Base-by-base conservation (phyloP, 2,329 filamentous ascomycete genomes). In the Trichoderma citrinoviride region DNA sequence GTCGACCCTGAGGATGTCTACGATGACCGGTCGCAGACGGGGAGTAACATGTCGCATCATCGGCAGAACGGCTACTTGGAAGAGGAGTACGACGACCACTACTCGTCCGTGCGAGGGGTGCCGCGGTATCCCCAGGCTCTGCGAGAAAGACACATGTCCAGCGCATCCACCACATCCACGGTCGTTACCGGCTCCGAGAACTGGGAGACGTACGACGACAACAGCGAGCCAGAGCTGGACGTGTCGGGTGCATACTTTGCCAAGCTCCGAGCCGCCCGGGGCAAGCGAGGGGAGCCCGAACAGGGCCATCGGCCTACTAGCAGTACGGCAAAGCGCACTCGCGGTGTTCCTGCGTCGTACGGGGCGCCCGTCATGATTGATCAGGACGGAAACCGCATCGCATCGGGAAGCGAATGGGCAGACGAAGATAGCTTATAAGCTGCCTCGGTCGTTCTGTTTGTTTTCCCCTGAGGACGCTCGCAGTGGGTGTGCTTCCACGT, bases 181-280 rank as follows among this genome's bases (percentile, higher is more conserved):
- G 83, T 83, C 23, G 83, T 90, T 27, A 92, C 91, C 5, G 92
- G 91, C 1, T 96, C 92, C 3, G 94, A 98, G 78, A 98, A 98
- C 76, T 98, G 94, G 94, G 94, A 98, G 77, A 97, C 93, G 10
- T 98, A 95, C 72, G 93, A 95, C 71, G 92, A 96, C 75, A 87
- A 85, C 69, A 92, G 90, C 67, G 89, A 92, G 72, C 86, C 89
- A 0, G 90, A 92, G 71, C 82, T 84, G 25, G 93, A 97, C 74
- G 85, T 85, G 0, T 88, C 88, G 4, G 91, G 95, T 67, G 83
- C 87, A 10, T 96, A 96, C 76, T 92, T 92, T 73, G 90, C 91
- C 68, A 92, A 91, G 76, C 80, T 93, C 61, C 85, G 89, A 65
- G 87, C 88, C 37, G 83, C 88, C 6, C 85, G 87, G 41, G 74